Percentiles rank a stretch among this genome's conserved stretches.
phyloP scores from a whole-genome alignment of 257 asterid genomes.

The Ophiorrhiza pumila region DNA sequence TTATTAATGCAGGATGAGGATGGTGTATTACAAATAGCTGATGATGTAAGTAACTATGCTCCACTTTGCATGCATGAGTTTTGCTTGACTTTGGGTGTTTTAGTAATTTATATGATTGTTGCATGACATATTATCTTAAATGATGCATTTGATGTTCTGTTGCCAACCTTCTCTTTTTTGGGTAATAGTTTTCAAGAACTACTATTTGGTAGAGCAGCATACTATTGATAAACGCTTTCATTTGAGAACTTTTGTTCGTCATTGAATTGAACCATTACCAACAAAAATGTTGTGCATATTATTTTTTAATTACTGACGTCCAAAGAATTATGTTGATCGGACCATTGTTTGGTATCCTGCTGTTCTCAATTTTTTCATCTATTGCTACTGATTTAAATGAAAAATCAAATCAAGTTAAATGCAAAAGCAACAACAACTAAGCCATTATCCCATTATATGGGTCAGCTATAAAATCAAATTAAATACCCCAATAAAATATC shows the following conservation, averaged over 20 bases:
- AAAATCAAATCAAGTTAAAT: no score
- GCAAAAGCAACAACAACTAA: no score
- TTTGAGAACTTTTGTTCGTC: neutral
- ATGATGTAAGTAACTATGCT: constrained; percentile 65
- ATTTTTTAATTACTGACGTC: neutral
- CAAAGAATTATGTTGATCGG: neutral
- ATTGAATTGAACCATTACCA: neutral
- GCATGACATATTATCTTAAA: neutral
- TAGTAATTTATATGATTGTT: neutral
- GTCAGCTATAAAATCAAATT: no score
- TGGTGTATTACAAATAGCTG: constrained; percentile 77
- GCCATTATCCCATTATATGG: no score
- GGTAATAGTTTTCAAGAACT: neutral
- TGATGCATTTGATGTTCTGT: neutral
- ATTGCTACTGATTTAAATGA: neutral
- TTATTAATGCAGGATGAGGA: constrained; percentile 59
- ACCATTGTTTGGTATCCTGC: neutral
- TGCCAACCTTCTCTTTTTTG: neutral
- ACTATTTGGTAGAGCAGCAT: no score
- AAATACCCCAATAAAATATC: neutral
- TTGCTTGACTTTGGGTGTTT: neutral
- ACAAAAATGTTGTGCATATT: neutral
- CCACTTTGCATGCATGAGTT: neutral
- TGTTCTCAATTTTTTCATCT: neutral
- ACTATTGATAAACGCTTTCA: no score